A percentile compares a stretch with the other conserved stretches of the same genome.
Evolutionary conservation across 176 grass and related monocot genomes (phyloP).

Genomic region (Oryza nivara): DNA sequence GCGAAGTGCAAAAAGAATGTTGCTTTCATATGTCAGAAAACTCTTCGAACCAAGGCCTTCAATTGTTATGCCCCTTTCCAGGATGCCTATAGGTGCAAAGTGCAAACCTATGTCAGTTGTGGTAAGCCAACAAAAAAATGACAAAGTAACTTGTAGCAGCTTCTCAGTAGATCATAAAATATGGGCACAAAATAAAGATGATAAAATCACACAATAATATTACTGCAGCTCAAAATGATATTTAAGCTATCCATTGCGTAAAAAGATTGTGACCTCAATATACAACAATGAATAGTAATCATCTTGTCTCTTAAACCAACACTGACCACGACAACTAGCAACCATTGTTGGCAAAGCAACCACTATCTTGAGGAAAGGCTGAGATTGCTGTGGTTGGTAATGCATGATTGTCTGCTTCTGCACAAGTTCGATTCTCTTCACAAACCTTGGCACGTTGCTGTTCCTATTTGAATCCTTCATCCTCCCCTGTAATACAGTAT

Average conservation of each 20-base stretch:
- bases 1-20: conserved; percentile 94
- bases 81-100: conserved; percentile 66
- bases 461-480: conserved; percentile 99
- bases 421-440: conserved; percentile 85
- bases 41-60: conserved; percentile 86
- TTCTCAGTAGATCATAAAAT: conserved; percentile 1
- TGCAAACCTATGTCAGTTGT: conserved; percentile 31
- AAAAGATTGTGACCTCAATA: conserved; percentile 2
- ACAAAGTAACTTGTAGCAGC: not conserved
- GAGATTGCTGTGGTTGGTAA: conserved; percentile 75
- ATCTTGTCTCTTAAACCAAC: not conserved
- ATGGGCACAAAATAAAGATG: not conserved
- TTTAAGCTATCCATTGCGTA: conserved; percentile 12
- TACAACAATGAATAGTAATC: not conserved
- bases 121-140: conserved; percentile 11
- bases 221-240: conserved; percentile 28
- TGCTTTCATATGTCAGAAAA: conserved; percentile 97
- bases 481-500: conserved; percentile 58
- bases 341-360: conserved; percentile 96
- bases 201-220: conserved; percentile 22
- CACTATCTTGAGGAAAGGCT: conserved; percentile 94
- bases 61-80: conserved; percentile 84
- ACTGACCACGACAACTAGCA: conserved; percentile 90
- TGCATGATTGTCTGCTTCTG: conserved; percentile 99
- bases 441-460: conserved; percentile 84